phyloP scores from a whole-genome alignment of 2,329 filamentous ascomycete species.

The Sarocladium strictum region DNA sequence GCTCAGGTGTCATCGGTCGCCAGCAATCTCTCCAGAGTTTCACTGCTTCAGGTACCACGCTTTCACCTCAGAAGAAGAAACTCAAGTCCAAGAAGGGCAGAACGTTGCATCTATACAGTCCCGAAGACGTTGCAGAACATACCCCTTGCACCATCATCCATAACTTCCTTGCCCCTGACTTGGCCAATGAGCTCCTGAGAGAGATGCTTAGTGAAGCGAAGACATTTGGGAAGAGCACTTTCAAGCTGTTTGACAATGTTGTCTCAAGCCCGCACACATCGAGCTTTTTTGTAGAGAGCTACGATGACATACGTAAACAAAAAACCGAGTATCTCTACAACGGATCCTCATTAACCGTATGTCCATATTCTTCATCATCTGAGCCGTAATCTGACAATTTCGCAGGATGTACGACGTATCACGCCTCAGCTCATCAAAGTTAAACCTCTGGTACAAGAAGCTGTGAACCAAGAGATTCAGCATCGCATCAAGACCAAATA shows the following conservation, averaged over 20 bases:
- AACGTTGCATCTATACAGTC: constrained; percentile 78
- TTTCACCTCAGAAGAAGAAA: constrained; percentile 33
- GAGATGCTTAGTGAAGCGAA: constrained; percentile 72
- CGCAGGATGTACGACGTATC: constrained; percentile 66
- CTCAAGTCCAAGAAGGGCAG: constrained; percentile 67
- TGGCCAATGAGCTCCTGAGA: constrained; percentile 66
- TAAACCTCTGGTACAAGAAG: constrained; percentile 61
- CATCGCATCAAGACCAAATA: constrained; percentile 64
- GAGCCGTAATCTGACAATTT: not conserved
- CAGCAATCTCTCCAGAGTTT: constrained; percentile 61
- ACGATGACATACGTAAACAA: constrained; percentile 62
- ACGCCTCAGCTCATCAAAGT: constrained; percentile 69
- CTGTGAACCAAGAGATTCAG: constrained; percentile 74
- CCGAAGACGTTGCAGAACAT: constrained; percentile 71
- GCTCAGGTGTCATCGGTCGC: constrained; percentile 36
- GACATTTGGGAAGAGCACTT: constrained; percentile 64
- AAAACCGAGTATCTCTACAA: constrained; percentile 83
- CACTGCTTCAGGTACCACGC: constrained; percentile 17
- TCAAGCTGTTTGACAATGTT: constrained; percentile 83
- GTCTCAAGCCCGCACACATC: constrained; percentile 82
- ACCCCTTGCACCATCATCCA: constrained; percentile 91
- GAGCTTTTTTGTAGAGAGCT: constrained; percentile 73
- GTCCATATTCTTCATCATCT: not conserved
- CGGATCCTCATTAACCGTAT: constrained; percentile 61
- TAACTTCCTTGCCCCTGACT: constrained; percentile 70